Evolutionary conservation across 225 moss, liverwort and hornwort genomes (phyloP).

Genomic region (Physcomitrellopsis africana): DNA sequence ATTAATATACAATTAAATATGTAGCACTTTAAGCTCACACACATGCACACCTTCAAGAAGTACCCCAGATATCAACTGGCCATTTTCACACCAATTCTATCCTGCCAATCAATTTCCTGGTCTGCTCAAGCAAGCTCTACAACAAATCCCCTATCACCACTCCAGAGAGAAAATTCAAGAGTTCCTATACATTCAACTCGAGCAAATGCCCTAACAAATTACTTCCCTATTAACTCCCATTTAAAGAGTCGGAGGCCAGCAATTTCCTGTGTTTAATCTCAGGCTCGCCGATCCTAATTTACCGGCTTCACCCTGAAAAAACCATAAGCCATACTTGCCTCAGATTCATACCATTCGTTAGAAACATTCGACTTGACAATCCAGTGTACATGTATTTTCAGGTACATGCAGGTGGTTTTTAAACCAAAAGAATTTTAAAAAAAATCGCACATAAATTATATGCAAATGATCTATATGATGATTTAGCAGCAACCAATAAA

Average conservation of each 20-base stretch:
- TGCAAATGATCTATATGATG: neutral
- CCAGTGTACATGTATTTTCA: neutral
- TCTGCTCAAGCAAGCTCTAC: conserved; percentile 33
- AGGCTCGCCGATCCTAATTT: conserved; percentile 1
- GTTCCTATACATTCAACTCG: conserved; percentile 29
- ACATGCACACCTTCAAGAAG: conserved; percentile 20
- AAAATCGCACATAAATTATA: neutral
- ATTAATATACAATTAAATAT: conserved; percentile 34
- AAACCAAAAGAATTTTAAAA: neutral
- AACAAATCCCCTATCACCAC: conserved; percentile 30
- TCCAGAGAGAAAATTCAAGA: conserved; percentile 20
- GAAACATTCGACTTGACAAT: neutral
- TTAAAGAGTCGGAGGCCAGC: conserved; percentile 10
- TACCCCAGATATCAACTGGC: conserved; percentile 27
- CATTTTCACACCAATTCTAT: conserved; percentile 14
- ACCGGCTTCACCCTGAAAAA: neutral
- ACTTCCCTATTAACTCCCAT: conserved; percentile 24
- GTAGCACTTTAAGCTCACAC: conserved; percentile 3
- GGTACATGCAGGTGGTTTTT: neutral
- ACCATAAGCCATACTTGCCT: neutral
- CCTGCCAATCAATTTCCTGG: conserved; percentile 31
- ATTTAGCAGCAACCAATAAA: too few relatives aligned
- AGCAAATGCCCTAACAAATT: conserved; percentile 20
- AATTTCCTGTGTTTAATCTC: conserved; percentile 14
- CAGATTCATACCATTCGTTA: neutral